A percentile compares a stretch with the other conserved stretches of the same genome.
These are phyloP conservation scores for Dianthus caryophyllus DNA, from an alignment of 148 eudicot genomes.

Conservation along the genomic window DNA sequence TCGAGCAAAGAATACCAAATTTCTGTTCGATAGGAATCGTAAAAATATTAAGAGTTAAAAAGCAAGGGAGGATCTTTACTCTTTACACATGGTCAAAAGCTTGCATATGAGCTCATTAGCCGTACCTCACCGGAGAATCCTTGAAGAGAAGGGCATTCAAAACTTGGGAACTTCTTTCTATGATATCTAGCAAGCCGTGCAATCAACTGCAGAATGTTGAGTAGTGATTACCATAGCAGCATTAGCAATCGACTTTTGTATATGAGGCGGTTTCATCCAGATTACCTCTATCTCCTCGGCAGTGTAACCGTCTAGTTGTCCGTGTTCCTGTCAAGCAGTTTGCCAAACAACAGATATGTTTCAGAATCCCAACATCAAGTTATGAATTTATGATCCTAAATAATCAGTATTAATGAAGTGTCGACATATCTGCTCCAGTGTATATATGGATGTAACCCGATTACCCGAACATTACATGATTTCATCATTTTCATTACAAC, in stretches of 20 bases:
- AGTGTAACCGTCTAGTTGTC: constrained; percentile 55
- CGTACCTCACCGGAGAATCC: constrained; percentile 50
- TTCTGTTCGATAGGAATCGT: constrained; percentile 39
- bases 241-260: background rate
- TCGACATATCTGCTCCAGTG: too few relatives aligned
- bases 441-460: too few relatives aligned
- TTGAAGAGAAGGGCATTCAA: constrained; percentile 31
- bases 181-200: constrained; percentile 61
- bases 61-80: constrained; percentile 3
- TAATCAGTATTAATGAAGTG: too few relatives aligned
- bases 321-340: constrained; percentile 41
- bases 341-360: background rate
- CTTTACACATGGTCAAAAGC: background rate
- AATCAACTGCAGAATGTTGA: constrained; percentile 48
- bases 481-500: too few relatives aligned
- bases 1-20: constrained; percentile 50
- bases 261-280: background rate
- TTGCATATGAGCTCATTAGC: constrained; percentile 7
- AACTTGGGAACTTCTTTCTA: constrained; percentile 57
- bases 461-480: too few relatives aligned
- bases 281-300: constrained; percentile 54
- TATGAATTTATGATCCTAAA: too few relatives aligned
- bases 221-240: constrained; percentile 14
- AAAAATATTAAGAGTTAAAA: background rate
- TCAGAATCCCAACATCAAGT: too few relatives aligned